A percentile compares a stretch with the other conserved stretches of the same genome.
Conservation (phyloP, 306 rosid genomes). For the Castanea mollissima region DNA sequence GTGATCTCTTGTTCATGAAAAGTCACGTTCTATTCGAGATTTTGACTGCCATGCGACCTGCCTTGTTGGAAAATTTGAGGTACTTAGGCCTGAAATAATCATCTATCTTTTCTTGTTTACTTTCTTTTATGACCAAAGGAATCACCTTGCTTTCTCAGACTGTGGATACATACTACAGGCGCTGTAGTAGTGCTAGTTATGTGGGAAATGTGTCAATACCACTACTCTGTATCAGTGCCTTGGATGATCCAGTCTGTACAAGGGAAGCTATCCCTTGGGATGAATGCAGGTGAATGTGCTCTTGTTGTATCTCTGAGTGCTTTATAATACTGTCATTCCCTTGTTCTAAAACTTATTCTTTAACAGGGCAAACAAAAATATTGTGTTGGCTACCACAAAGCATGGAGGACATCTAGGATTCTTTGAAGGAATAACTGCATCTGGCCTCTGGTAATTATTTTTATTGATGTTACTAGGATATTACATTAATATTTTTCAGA, state of each 20-base stretch:
- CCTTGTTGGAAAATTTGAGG: slow-evolving; percentile 88
- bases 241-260: slow-evolving; percentile 96
- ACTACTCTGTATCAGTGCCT: slow-evolving; percentile 85
- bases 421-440: slow-evolving; percentile 83
- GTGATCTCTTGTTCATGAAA: slow-evolving; percentile 30
- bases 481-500: neutral
- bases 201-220: slow-evolving; percentile 86
- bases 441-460: slow-evolving; percentile 62
- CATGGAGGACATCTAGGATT: slow-evolving; percentile 86
- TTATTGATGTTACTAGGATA: neutral
- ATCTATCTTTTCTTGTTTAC: slow-evolving; percentile 16
- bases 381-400: slow-evolving; percentile 68
- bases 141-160: slow-evolving; percentile 55
- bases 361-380: slow-evolving; percentile 58
- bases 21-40: slow-evolving; percentile 90
- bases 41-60: slow-evolving; percentile 88
- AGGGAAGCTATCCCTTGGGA: slow-evolving; percentile 99
- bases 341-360: slow-evolving; percentile 1
- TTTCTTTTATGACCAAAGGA: neutral
- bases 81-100: slow-evolving; percentile 22
- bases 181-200: slow-evolving; percentile 65
- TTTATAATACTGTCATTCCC: slow-evolving; percentile 13
- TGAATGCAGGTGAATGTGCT: slow-evolving; percentile 83
- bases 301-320: slow-evolving; percentile 6
- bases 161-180: slow-evolving; percentile 91